Evolutionary conservation across 768 basidiomycete species (phyloP).

Genomic region (Coprinellus micaceus): DNA sequence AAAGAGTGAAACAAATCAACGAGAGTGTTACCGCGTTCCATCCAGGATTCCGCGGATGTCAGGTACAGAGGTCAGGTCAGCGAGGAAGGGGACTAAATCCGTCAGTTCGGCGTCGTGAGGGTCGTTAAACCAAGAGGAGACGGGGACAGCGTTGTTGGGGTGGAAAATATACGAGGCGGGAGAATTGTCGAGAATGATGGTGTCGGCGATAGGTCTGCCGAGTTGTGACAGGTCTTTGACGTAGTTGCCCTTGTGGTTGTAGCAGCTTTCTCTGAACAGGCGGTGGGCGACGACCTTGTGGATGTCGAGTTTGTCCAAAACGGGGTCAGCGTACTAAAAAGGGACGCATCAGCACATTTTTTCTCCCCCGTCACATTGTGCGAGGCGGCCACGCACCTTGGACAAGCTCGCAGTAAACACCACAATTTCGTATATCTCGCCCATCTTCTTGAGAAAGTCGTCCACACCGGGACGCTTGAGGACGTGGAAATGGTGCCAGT

Average conservation of each 20-base stretch:
- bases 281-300: constrained; percentile 91
- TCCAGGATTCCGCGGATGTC: constrained; percentile 93
- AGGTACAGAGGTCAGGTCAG: constrained; percentile 78
- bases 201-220: constrained; percentile 88
- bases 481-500: constrained; percentile 98
- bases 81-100: constrained; percentile 90
- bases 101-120: constrained; percentile 97
- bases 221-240: constrained; percentile 99
- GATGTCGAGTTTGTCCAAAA: constrained; percentile 92
- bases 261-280: constrained; percentile 96
- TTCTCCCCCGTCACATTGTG: constrained; percentile 4
- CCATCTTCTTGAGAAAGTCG: constrained; percentile 94
- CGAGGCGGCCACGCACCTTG: constrained; percentile 59
- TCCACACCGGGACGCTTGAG: constrained; percentile 98
- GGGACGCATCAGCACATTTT: no score
- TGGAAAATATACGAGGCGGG: constrained; percentile 99
- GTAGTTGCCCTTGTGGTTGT: constrained; percentile 98
- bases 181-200: constrained; percentile 98
- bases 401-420: constrained; percentile 98
- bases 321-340: constrained; percentile 92
- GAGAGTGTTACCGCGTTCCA: constrained; percentile 54
- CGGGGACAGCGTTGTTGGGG: constrained; percentile 97
- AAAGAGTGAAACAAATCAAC: constrained; percentile 3
- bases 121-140: constrained; percentile 99
- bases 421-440: constrained; percentile 95